Evolutionary conservation across 1,284 basidiomycete genomes (phyloP).

Genomic region (Kalmanozyma brasiliensis): DNA sequence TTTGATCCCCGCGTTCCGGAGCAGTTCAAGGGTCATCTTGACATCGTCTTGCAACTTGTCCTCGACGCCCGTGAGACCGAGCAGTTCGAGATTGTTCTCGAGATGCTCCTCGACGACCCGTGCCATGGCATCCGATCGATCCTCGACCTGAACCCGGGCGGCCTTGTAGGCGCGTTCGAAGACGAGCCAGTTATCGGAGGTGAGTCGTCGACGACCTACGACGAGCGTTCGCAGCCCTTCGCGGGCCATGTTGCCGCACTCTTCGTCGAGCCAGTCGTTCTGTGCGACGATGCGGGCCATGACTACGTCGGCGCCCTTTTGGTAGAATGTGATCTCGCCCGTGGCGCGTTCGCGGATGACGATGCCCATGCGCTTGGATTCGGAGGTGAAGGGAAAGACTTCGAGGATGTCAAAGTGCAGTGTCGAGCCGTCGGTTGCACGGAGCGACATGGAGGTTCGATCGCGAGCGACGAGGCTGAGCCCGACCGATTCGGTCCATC

Average conservation of each 20-base stretch:
- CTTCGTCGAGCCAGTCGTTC: slow-evolving; percentile 99
- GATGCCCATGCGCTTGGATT: slow-evolving; percentile 99
- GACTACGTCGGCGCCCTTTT: slow-evolving; percentile 97
- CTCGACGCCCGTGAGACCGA: slow-evolving; percentile 96
- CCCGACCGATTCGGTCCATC: slow-evolving; percentile 95
- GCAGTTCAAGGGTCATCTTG: slow-evolving; percentile 87
- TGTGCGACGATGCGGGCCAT: slow-evolving; percentile 93
- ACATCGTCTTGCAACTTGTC: slow-evolving; percentile 99
- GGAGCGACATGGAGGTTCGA: slow-evolving; percentile 78
- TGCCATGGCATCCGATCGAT: slow-evolving; percentile 81
- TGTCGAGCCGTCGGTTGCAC: slow-evolving; percentile 45
- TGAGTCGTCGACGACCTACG: slow-evolving; percentile 83
- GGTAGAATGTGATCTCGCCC: slow-evolving; percentile 86
- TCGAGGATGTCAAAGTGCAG: slow-evolving; percentile 87
- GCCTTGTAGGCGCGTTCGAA: slow-evolving; percentile 82
- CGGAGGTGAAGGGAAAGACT: slow-evolving; percentile 95
- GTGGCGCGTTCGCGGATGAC: slow-evolving; percentile 82
- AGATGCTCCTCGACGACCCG: slow-evolving; percentile 79
- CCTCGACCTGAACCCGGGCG: slow-evolving; percentile 77
- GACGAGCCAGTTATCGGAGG: slow-evolving; percentile 76
- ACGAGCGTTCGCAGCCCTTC: slow-evolving; percentile 95
- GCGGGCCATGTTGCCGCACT: slow-evolving; percentile 97
- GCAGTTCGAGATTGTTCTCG: slow-evolving; percentile 88
- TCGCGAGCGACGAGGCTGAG: slow-evolving; percentile 87
- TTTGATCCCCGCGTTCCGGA: slow-evolving; percentile 96